Evolutionary conservation across 1,284 basidiomycete genomes (phyloP).

Genomic region (Laetiporus sulphureus): DNA sequence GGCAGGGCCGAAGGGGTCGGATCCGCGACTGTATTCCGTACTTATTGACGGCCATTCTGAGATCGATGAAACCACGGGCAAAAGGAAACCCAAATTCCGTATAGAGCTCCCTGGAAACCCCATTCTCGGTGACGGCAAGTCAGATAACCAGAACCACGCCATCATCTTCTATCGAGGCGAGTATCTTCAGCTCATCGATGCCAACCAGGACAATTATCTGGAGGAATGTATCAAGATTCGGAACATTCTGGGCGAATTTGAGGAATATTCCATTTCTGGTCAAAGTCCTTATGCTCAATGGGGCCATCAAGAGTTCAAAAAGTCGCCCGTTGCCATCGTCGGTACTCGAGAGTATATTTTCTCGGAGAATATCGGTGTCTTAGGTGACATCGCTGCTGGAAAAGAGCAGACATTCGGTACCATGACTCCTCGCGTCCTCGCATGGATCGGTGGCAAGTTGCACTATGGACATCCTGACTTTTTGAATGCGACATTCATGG

Average conservation of each 20-base stretch:
- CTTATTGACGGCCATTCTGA: constrained; percentile 98
- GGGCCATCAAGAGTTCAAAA: constrained; percentile 88
- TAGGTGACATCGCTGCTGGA: constrained; percentile 98
- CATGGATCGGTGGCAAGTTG: constrained; percentile 97
- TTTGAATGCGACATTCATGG: constrained; percentile 98
- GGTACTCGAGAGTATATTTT: constrained; percentile 99
- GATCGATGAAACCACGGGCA: constrained; percentile 84
- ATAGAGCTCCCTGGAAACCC: constrained; percentile 98
- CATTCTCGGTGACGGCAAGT: constrained; percentile 99
- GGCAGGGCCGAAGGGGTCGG: constrained; percentile 80
- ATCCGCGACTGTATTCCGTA: constrained; percentile 88
- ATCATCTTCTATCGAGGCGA: constrained; percentile 99
- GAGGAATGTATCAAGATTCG: constrained; percentile 99
- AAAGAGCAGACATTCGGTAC: constrained; percentile 99
- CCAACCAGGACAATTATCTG: constrained; percentile 99
- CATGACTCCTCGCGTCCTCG: constrained; percentile 90
- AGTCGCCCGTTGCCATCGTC: constrained; percentile 93
- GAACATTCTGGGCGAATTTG: constrained; percentile 96
- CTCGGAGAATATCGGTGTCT: constrained; percentile 99
- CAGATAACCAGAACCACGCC: constrained; percentile 99
- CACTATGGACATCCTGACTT: constrained; percentile 99
- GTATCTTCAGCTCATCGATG: constrained; percentile 98
- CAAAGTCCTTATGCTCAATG: constrained; percentile 94
- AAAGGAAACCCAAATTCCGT: constrained; percentile 95
- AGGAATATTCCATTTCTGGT: constrained; percentile 87